phyloP scores from a whole-genome alignment of 306 rosid genomes.

The Dalbergia cochinchinensis region DNA sequence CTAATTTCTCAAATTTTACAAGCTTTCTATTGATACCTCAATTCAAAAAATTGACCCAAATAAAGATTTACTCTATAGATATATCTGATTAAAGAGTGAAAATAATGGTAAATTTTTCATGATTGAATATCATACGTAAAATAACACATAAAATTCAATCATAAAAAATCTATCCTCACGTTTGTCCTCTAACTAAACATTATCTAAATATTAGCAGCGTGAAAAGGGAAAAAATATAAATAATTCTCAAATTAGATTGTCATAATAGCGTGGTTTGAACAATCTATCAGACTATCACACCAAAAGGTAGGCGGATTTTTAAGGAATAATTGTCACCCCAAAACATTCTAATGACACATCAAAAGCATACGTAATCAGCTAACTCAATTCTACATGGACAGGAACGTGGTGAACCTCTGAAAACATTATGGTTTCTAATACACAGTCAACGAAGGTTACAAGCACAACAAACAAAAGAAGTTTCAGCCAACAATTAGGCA shows the following conservation, averaged over 20 bases:
- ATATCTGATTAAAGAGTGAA: too few relatives aligned
- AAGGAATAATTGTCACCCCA: slow-evolving; percentile 55
- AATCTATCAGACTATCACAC: slow-evolving; percentile 55
- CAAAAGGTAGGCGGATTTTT: slow-evolving; percentile 49
- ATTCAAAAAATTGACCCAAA: too few relatives aligned
- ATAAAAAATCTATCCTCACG: too few relatives aligned
- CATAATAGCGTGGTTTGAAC: slow-evolving; percentile 41
- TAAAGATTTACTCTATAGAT: too few relatives aligned
- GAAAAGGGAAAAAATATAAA: neutral
- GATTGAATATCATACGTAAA: too few relatives aligned
- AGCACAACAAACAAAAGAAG: slow-evolving; percentile 54
- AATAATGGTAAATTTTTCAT: too few relatives aligned
- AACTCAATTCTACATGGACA: slow-evolving; percentile 51
- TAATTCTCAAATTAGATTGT: slow-evolving; percentile 14
- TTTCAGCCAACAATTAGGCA: slow-evolving; percentile 46
- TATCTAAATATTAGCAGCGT: neutral
- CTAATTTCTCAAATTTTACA: too few relatives aligned
- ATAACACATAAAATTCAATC: too few relatives aligned
- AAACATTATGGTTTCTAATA: slow-evolving; percentile 42
- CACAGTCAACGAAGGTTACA: slow-evolving; percentile 51
- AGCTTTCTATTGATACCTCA: too few relatives aligned
- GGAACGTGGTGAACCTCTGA: slow-evolving; percentile 34
- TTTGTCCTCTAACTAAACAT: too few relatives aligned
- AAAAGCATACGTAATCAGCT: slow-evolving; percentile 56
- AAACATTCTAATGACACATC: slow-evolving; percentile 60